These are phyloP conservation scores for Pythium sp. DNA, from an alignment of 352 stramenopile genomes.

Conservation along the genomic window DNA sequence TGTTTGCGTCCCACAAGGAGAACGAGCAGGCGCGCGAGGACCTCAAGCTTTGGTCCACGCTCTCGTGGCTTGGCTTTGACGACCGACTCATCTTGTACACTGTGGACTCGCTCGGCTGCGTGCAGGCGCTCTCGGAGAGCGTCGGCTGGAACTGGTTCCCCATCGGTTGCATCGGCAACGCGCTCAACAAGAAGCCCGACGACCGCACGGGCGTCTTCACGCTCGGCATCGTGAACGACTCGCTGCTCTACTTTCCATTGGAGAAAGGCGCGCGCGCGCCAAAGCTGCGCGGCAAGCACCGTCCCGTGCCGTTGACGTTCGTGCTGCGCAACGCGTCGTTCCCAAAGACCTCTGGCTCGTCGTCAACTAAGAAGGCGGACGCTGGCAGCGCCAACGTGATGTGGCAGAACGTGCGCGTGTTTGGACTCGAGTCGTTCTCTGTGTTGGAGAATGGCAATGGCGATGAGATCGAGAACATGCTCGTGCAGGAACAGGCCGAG, in stretches of 20 bases:
- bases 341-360: slow-evolving; percentile 32
- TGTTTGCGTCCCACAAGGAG: slow-evolving; percentile 72
- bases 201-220: slow-evolving; percentile 62
- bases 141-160: slow-evolving; percentile 73
- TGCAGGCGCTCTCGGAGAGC: slow-evolving; percentile 56
- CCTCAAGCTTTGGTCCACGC: slow-evolving; percentile 45
- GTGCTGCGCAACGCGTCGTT: slow-evolving; percentile 50
- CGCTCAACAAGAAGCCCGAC: slow-evolving; percentile 52
- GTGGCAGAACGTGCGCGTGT: slow-evolving; percentile 67
- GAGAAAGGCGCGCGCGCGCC: slow-evolving; percentile 41
- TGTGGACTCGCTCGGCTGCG: slow-evolving; percentile 61
- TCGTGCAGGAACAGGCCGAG: slow-evolving; percentile 67
- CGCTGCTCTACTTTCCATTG: slow-evolving; percentile 71
- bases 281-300: slow-evolving; percentile 63
- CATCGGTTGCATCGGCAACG: slow-evolving; percentile 62
- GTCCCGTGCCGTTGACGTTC: slow-evolving; percentile 72
- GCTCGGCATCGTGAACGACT: slow-evolving; percentile 69
- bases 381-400: slow-evolving; percentile 33
- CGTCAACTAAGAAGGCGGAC: slow-evolving; percentile 31
- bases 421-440: slow-evolving; percentile 27
- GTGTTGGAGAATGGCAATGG: neutral
- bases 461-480: slow-evolving; percentile 14
- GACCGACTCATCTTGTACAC: slow-evolving; percentile 67
- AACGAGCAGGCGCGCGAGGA: slow-evolving; percentile 46
- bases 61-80: slow-evolving; percentile 78